Percentiles rank a stretch among this genome's conserved stretches.
Conservation (phyloP, 257 asterid genomes). For the Solanum rostratum region DNA sequence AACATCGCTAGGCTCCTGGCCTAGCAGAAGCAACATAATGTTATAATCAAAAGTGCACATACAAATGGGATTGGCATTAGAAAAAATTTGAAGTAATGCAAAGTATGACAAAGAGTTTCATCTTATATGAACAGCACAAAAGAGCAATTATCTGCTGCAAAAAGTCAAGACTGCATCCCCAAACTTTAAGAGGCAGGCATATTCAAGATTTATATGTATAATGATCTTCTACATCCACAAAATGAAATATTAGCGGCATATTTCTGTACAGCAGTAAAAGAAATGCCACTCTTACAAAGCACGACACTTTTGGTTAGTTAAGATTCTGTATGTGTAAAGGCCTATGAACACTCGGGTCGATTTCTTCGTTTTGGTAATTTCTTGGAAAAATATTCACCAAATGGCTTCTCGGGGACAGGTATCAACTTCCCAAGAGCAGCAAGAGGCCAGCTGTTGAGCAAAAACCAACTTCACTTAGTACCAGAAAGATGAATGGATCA, state of each 20-base stretch:
- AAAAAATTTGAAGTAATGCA: background rate
- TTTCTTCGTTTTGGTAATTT: background rate
- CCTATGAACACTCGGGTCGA: background rate
- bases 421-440: constrained; percentile 31
- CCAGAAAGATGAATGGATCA: background rate
- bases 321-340: background rate
- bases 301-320: background rate
- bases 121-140: background rate
- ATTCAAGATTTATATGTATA: background rate
- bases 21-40: background rate
- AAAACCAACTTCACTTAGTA: background rate
- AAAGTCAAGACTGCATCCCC: background rate
- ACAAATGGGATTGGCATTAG: background rate
- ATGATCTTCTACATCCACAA: background rate
- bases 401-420: constrained; percentile 27
- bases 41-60: background rate
- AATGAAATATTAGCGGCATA: background rate
- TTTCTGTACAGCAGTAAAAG: background rate
- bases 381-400: constrained; percentile 3
- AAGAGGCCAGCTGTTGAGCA: constrained; percentile 34
- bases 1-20: too few relatives aligned
- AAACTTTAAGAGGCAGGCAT: background rate
- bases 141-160: background rate
- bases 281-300: background rate
- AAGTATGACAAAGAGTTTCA: background rate